Evolutionary conservation across 768 basidiomycete species (phyloP), one percentile per base, ranked within the genome.

Genomic region (Hysterangium stoloniferum): DNA sequence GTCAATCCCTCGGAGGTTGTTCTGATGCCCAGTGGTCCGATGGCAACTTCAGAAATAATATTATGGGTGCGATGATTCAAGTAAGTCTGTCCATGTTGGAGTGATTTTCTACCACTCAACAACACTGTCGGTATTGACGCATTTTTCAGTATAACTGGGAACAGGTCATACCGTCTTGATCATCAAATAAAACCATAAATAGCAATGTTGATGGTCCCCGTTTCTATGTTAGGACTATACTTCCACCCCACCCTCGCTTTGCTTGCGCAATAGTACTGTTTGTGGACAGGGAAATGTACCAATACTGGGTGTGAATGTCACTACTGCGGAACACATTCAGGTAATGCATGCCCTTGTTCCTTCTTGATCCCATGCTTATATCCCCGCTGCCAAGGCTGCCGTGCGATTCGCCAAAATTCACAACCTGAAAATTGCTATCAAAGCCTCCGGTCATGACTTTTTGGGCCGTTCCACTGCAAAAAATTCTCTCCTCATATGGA

Each of bases 381-480:
- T 37, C 34, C 24, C 33, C 12, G 36, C 43, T 24, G 3, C 34
- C 31, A 32, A 66, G 65, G 57, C 56, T 2, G 65, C 63, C 19
- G 60, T 69, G 15, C 52, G 35, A 19, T 69, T 69, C 48, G 59
- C 66, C 1, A 44, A 34, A 19, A 36, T 43, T 8, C 51, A 68
- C 33, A 61, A 65, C 33, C 58, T 69, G 22, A 64, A 66, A 5
- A 46, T 68, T 13, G 61, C 52, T 4, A 56, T 69, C 52, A 68
- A 67, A 50, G 57, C 61, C 11, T 58, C 55, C 6, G 68, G 71
- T 0, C 72, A 74, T 47, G 73, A 74, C 49, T 70, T 62, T 54
- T 64, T 75, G 7, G 72, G 73, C 1, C 63, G 74, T 8, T 74
- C 73, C 20, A 68, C 72, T 2, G 71, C 66, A 17, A 66, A 64